Base-by-base conservation (phyloP, 306 rosid genomes). In the Vigna nakashimae region DNA sequence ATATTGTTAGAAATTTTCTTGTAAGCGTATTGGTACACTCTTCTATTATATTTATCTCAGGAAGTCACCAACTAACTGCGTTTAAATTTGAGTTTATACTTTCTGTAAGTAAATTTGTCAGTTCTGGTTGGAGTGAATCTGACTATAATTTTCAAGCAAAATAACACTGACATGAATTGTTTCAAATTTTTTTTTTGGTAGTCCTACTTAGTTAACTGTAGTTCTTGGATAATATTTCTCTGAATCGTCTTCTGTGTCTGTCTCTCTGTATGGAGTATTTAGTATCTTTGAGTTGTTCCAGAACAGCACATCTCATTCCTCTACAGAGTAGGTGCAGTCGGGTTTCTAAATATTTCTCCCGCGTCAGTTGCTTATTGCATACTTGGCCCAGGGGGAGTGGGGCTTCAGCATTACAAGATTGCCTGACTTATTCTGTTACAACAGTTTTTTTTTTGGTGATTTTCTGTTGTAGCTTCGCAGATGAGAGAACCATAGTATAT, bases 1-100 rank as follows among this genome's bases (percentile, higher is more conserved):
- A 38, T 53, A 45, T 43, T 78, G 43, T 82, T 48, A 57, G 65
- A 18, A n/a, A 65, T 26, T 71, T 65, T 34, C 43, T 43, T 40
- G 11, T 20, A 53, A 65, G 71, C 49, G 74, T 36, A 48, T 77
- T 34, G 57, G n/a, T 20, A 40, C 40, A 36, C 30, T 79, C 14
- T 45, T 45, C 15, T 45, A 11, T 7, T 45, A 12, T 12, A 45
- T 28, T 71, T 71, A 36, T 57, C 49, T 36, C 7, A 46, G 72
- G 56, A 70, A 36, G 15, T 70, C 14, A 4, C 71, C 22, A 9
- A 26, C 20, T 20, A 40, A 32, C 50, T 78, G 40, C 7, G 34
- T 69, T 20, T 69, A 34, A 18, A 14, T 69, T 78, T 45, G 52
- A 77, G 62, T 42, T 71, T 42, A 26, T 71, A 32, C n/a, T 26